Percentiles rank a stretch among this genome's conserved stretches.
phyloP scores from a whole-genome alignment of 2,329 filamentous ascomycete species.

The Epichloe amarillans region DNA sequence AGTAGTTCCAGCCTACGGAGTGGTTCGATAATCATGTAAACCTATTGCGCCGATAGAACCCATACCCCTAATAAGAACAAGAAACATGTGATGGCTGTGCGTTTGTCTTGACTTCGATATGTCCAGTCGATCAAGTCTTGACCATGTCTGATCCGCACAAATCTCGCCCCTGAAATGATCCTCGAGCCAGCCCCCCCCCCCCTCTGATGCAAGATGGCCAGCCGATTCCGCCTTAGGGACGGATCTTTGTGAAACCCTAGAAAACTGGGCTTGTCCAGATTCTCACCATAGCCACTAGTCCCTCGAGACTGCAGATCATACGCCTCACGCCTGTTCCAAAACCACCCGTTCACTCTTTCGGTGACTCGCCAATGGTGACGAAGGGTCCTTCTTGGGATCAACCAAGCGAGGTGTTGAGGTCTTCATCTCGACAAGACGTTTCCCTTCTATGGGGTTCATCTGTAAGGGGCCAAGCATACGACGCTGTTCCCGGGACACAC shows the following conservation, averaged over 20 bases:
- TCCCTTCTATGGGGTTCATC: conserved; percentile 8
- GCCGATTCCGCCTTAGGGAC: not conserved
- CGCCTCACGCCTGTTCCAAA: conserved; percentile 29
- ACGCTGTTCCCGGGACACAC: conserved; percentile 47
- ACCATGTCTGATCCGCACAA: too few relatives aligned
- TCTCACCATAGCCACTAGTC: not conserved
- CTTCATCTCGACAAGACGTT: conserved; percentile 22
- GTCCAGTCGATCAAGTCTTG: too few relatives aligned
- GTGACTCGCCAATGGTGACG: conserved; percentile 23
- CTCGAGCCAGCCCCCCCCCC: too few relatives aligned
- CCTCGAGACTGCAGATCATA: not conserved
- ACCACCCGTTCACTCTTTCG: conserved; percentile 41
- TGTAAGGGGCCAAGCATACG: conserved; percentile 44
- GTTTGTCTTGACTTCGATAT: not conserved
- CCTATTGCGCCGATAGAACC: not conserved
- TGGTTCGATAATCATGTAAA: not conserved
- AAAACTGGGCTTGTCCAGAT: not conserved
- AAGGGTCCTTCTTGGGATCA: conserved; percentile 17
- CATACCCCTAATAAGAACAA: not conserved
- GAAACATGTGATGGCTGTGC: not conserved
- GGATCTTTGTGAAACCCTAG: not conserved
- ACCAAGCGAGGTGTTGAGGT: conserved; percentile 34
- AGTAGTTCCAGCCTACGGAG: not conserved
- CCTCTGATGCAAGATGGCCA: not conserved
- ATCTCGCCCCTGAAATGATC: too few relatives aligned